Evolutionary conservation across 495 filamentous ascomycete genomes (phyloP).

Genomic region (Clavariopsis aquatica): DNA sequence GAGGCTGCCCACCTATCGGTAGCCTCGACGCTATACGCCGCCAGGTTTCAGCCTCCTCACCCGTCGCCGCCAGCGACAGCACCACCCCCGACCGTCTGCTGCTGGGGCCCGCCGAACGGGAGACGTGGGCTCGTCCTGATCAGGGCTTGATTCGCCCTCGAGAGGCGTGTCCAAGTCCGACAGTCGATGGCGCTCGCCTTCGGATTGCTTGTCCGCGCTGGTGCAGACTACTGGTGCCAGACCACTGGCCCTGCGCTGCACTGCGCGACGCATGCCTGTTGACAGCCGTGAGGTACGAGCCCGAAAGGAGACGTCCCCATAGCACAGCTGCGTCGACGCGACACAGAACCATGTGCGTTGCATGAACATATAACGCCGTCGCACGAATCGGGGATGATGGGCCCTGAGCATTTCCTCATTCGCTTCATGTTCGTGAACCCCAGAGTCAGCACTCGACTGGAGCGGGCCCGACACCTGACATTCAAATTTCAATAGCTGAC

Average conservation of each 20-base stretch:
- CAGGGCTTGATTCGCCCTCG: background rate
- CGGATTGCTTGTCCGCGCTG: no score
- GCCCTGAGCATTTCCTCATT: background rate
- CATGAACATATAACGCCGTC: background rate
- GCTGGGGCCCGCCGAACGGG: conserved; percentile 21
- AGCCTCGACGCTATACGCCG: conserved; percentile 9
- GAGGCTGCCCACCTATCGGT: conserved; percentile 8
- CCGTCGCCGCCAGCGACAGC: conserved; percentile 6
- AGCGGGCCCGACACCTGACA: background rate
- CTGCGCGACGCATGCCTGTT: background rate
- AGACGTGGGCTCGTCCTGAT: conserved; percentile 25
- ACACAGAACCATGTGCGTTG: background rate
- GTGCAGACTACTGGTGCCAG: no score
- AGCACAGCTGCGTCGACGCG: background rate
- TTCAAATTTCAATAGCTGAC: no score
- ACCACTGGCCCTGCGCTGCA: no score
- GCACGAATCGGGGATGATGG: background rate
- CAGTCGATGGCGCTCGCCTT: background rate
- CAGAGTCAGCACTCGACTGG: background rate
- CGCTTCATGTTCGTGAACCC: background rate
- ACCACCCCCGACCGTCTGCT: conserved; percentile 2
- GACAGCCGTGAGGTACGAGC: background rate
- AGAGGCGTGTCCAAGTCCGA: background rate
- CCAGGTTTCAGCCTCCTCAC: conserved; percentile 29
- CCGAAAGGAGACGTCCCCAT: background rate